Percentiles rank a stretch among this genome's conserved stretches.
Evolutionary conservation across 2,329 filamentous ascomycete species (phyloP).

Genomic region (Massarina eburnea): DNA sequence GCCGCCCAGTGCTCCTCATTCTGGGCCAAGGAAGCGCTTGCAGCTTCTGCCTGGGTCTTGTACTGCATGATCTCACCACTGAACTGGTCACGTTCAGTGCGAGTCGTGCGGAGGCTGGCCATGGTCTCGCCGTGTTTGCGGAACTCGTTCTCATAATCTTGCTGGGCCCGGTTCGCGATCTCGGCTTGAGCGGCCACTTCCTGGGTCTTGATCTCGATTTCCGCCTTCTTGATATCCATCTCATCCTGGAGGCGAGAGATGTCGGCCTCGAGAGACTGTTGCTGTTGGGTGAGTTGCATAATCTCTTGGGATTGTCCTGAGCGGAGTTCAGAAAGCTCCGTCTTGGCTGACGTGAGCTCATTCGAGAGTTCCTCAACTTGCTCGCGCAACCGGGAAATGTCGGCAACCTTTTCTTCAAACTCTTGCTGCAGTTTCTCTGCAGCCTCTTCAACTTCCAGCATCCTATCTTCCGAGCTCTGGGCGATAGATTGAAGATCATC

Average conservation of each 20-base stretch:
- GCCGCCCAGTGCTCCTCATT: conserved; percentile 89
- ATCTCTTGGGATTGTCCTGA: conserved; percentile 76
- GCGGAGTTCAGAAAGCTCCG: conserved; percentile 76
- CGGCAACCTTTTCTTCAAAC: conserved; percentile 75
- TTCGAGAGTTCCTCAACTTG: conserved; percentile 79
- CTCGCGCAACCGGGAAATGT: conserved; percentile 79
- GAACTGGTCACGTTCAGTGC: conserved; percentile 77
- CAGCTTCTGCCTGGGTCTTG: conserved; percentile 81
- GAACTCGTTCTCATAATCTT: conserved; percentile 92
- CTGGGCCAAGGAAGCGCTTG: conserved; percentile 74
- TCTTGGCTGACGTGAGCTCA: conserved; percentile 80
- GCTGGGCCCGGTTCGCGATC: conserved; percentile 88
- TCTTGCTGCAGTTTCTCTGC: conserved; percentile 75
- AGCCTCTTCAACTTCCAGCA: conserved; percentile 75
- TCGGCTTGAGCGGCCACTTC: conserved; percentile 91
- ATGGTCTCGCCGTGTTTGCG: conserved; percentile 96
- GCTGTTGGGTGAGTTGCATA: conserved; percentile 78
- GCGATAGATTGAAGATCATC: conserved; percentile 89
- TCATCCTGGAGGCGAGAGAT: conserved; percentile 81
- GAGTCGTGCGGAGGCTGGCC: conserved; percentile 75
- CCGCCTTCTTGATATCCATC: conserved; percentile 74
- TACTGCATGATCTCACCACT: conserved; percentile 76
- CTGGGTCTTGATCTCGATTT: conserved; percentile 82
- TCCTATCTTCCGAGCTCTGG: conserved; percentile 82
- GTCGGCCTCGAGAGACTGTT: conserved; percentile 74